Evolutionary conservation across 1,284 basidiomycete species (phyloP), one percentile per base, ranked within the genome.

Genomic region (Cutaneotrichosporon daszewskae): DNA sequence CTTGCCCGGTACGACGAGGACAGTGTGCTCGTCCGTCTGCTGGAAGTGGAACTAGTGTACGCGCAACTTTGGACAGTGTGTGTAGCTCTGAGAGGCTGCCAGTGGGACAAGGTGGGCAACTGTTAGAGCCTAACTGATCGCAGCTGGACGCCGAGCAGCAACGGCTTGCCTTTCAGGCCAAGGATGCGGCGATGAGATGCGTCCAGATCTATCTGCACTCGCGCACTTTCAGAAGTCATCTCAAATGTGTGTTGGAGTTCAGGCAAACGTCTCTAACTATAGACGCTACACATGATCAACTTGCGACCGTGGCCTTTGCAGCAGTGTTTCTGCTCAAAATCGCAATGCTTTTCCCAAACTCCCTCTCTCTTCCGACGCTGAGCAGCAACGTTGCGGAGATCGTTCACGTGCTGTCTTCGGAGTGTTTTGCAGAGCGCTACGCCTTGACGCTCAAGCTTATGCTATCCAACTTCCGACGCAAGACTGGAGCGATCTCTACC

Each of bases 21-120:
- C 5, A 57, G 55, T 39, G 64, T 94, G 12, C 76, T 90, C 32
- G 81, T 87, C 40, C 89, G 87, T 67, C 81, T 92, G 33, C 79
- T 94, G 25, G 82, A 82, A 2, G 85, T 85, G 8, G 90, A 95
- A 60, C 74, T 92, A 47, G 83, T 90, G 59, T 89, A 91, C 62
- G 86, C 89, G 22, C 89, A 94, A 66, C 75, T 95, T 5, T 95
- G 90, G 88, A 80, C 92, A 25, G 84, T 90, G 23, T 94, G 90
- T 61, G 85, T 92, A 5, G 89, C 88, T 9, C 75, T 95, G 27
- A 80, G 90, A 44, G 90, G 90, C 6, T 85, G 84, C 29, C 82
- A 85, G 10, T 94, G 89, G 85, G 88, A 94, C 60, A 91, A 89
- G 70, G 90, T 94, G 83, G 81, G 60, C 38, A 23, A 18, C 5